Evolutionary conservation across 108 stramenopile species (phyloP).

Genomic region (Seminavis robusta): DNA sequence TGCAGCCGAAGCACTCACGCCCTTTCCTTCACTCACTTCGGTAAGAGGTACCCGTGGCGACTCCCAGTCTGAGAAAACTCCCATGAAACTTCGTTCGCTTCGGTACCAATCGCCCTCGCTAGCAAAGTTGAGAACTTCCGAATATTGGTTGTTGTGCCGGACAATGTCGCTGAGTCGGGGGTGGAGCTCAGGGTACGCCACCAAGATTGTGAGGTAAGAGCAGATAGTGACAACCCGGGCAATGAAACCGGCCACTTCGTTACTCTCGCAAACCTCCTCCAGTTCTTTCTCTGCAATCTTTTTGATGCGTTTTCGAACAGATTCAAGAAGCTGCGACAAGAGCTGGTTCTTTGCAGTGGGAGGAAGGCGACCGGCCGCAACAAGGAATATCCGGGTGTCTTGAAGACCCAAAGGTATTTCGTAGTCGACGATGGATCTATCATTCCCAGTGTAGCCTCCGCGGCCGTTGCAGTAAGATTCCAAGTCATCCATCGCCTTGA

Average conservation of each 20-base stretch:
- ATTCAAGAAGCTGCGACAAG: constrained; percentile 28
- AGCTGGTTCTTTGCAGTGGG: constrained; percentile 18
- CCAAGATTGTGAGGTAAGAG: constrained; percentile 34
- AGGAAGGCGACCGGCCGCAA: constrained; percentile 45
- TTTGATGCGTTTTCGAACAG: constrained; percentile 18
- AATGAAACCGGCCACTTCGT: constrained; percentile 44
- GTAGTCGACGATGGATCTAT: not conserved
- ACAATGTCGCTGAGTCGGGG: constrained; percentile 7
- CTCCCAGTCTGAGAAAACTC: constrained; percentile 63
- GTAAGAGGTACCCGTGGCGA: constrained; percentile 47
- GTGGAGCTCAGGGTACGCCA: constrained; percentile 9
- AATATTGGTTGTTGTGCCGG: not conserved
- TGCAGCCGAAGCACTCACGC: not conserved
- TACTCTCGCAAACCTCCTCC: constrained; percentile 1
- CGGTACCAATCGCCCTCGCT: constrained; percentile 36
- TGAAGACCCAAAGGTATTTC: not conserved
- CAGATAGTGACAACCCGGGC: constrained; percentile 53
- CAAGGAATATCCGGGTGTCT: constrained; percentile 40
- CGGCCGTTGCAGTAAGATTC: not conserved
- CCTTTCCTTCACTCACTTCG: constrained; percentile 1
- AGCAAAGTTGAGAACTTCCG: constrained; percentile 5
- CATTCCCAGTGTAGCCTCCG: not conserved
- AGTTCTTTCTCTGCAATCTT: constrained; percentile 1
- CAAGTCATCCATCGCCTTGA: too few species aligned
- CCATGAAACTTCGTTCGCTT: constrained; percentile 43